A percentile compares a stretch with the other conserved stretches of the same genome.
These are phyloP conservation scores for Coemansia sp. DNA, from an alignment of 192 early-diverging fungal genomes.

Conservation along the genomic window DNA sequence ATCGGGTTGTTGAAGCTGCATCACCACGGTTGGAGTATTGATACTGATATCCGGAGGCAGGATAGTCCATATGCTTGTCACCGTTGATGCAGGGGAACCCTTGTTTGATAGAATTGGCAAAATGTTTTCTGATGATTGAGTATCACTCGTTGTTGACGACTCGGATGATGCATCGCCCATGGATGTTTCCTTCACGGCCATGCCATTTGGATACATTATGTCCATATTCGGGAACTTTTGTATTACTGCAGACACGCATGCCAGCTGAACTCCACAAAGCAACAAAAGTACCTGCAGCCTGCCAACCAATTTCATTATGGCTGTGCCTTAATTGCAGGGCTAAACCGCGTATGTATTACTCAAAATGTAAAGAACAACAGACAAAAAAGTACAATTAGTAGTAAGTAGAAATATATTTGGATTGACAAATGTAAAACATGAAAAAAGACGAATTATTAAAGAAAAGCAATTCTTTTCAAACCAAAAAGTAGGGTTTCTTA, in stretches of 20 bases:
- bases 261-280: background rate
- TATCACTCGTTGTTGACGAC: too few relatives aligned
- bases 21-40: background rate
- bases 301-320: background rate
- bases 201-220: background rate
- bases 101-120: background rate
- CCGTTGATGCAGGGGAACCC: background rate
- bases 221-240: background rate
- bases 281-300: background rate
- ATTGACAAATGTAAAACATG: too few relatives aligned
- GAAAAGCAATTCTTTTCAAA: too few relatives aligned
- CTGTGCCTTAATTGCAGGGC: background rate
- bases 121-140: background rate
- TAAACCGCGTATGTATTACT: too few relatives aligned
- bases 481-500: too few relatives aligned
- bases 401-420: too few relatives aligned
- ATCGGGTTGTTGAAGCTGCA: background rate
- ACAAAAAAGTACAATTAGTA: too few relatives aligned
- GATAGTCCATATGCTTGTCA: conserved; percentile 3
- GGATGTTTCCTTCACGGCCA: background rate
- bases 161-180: background rate
- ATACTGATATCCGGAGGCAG: background rate
- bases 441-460: too few relatives aligned
- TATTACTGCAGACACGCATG: background rate
- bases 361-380: too few relatives aligned